Conservation (phyloP, 257 asterid genomes). For the Capsicum baccatum region DNA sequence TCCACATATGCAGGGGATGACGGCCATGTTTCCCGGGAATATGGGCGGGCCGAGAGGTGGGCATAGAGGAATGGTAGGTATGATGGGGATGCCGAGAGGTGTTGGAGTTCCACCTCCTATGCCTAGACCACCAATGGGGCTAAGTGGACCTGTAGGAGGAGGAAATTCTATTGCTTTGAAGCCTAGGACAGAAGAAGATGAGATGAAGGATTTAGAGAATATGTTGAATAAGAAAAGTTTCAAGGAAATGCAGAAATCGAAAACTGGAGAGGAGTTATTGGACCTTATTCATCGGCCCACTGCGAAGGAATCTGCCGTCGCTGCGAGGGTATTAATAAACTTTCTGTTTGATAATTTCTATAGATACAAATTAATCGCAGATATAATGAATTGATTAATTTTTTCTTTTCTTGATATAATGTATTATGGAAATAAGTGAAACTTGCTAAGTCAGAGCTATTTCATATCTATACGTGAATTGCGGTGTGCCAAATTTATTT, state of each 20-base stretch:
- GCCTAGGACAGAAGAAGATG: slow-evolving; percentile 95
- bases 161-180: slow-evolving; percentile 55
- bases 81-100: slow-evolving; percentile 74
- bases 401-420: not conserved
- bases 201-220: slow-evolving; percentile 89
- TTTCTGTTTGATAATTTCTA: not conserved
- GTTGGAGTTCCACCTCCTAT: too few species aligned
- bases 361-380: not conserved
- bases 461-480: not conserved
- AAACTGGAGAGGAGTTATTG: slow-evolving; percentile 63
- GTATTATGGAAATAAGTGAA: not conserved
- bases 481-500: not conserved
- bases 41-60: slow-evolving; percentile 66
- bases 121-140: slow-evolving; percentile 46
- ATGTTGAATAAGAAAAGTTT: slow-evolving; percentile 86
- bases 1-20: slow-evolving; percentile 38
- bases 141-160: slow-evolving; percentile 48
- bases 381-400: not conserved
- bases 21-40: slow-evolving; percentile 49
- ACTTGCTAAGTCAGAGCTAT: not conserved
- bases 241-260: slow-evolving; percentile 83
- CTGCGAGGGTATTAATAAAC: slow-evolving; percentile 63
- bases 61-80: slow-evolving; percentile 72
- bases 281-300: slow-evolving; percentile 75
- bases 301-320: slow-evolving; percentile 89